Evolutionary conservation across 1,284 basidiomycete genomes (phyloP), one percentile per base, ranked within the genome.

Genomic region (Moniliophthora roreri): DNA sequence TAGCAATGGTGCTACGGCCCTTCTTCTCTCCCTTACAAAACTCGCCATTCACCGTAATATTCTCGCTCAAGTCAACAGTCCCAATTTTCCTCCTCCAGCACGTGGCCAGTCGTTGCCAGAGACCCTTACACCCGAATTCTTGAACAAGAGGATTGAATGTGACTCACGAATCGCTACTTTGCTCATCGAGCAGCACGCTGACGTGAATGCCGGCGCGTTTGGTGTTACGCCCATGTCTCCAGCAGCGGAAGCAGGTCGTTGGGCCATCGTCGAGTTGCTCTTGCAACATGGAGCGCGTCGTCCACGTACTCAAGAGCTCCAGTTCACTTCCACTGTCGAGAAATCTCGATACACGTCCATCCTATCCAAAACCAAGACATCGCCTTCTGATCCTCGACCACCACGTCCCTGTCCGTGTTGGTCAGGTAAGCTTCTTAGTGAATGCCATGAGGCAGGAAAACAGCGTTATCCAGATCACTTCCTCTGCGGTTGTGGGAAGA

Each of bases 1-100:
- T 20, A 39, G 61, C 23, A 49, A 62, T 45, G 61, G 58, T 5
- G 36, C 41, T 11, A 61, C 61, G 3, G 47, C 61, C 6, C 48
- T 62, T 5, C 42, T 59, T 11, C 24, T 58, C 1, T 58, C 58
- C 7, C 50, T 48, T 37, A 32, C 53, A 26, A 20, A 16, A 7
- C 13, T 47, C 50, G 32, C 40, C 6, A 20, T 50, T 34, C 28
- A 32, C 11, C 28, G 28, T 11, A 32, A 32, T 32, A 32, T 32
- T 32, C 28, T 32, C 28, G 11, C 7, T 11, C 11, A 6, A 11
- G 28, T 32, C 28, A 32, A 6, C 11, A 11, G 28, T 32, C 28
- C 28, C 28, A 32, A 32, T 32, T 32, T 32, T 11, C 28, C 28
- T n/a, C 20, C 44, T 36, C 23, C 13, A 44, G 47, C 15, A 16